Evolutionary conservation across 768 basidiomycete species (phyloP).

Genomic region (Termitomyces sp.): DNA sequence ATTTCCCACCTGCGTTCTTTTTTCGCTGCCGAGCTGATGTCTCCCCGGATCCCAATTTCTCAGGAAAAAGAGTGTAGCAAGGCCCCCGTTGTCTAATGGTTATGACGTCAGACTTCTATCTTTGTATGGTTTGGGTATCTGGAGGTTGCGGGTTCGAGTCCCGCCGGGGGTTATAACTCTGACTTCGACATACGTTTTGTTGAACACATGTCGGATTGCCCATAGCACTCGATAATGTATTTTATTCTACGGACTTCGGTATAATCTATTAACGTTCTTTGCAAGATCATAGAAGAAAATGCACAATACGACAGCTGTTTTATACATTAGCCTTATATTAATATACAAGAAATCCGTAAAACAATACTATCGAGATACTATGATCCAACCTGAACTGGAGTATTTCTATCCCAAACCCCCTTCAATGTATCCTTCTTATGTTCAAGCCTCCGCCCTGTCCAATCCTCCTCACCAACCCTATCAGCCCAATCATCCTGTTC

Average conservation of each 20-base stretch:
- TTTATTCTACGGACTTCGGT: too few relatives aligned
- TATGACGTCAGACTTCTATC: slow-evolving; percentile 88
- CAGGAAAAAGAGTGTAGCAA: not conserved
- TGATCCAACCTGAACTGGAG: not conserved
- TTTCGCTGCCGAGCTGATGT: too few relatives aligned
- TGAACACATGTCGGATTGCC: too few relatives aligned
- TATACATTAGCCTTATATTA: not conserved
- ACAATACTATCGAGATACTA: not conserved
- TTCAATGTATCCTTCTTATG: not conserved
- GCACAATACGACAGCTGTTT: not conserved
- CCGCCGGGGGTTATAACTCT: slow-evolving; percentile 71
- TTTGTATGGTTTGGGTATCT: slow-evolving; percentile 32
- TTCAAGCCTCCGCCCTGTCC: slow-evolving; percentile 25
- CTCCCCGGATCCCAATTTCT: not conserved
- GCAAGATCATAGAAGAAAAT: not conserved
- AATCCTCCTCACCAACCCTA: slow-evolving; percentile 23
- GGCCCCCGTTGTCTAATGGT: slow-evolving; percentile 86
- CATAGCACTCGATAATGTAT: too few relatives aligned
- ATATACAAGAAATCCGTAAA: not conserved
- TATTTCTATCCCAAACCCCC: slow-evolving; percentile 16
- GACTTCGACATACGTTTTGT: too few relatives aligned
- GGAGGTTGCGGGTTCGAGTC: slow-evolving; percentile 88
- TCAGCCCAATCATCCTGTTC: slow-evolving; percentile 36
- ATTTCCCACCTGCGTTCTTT: too few relatives aligned
- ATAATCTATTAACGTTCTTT: not conserved